Evolutionary conservation across 768 basidiomycete species (phyloP), one percentile per base, ranked within the genome.

Genomic region (Hygrocybe coccinea): DNA sequence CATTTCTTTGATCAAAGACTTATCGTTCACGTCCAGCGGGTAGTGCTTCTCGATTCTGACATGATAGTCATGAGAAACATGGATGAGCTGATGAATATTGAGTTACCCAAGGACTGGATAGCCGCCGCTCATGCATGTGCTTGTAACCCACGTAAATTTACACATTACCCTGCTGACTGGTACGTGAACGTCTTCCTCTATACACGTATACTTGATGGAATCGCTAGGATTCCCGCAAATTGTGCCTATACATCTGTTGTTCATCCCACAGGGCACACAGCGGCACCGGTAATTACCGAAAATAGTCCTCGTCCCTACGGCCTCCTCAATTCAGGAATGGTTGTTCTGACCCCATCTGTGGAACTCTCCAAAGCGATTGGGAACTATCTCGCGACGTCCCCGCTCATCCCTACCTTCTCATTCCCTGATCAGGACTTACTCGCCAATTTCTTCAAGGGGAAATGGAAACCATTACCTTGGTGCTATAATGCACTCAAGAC

Each of bases 351-450:
- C 19, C 95, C 97, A 1, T 93, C 89, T 2, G 48, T 62, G 10
- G 66, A 74, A 22, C 74, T 86, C 4, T 76, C 83, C 55, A 65
- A 78, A 14, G 68, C 67, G 7, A 77, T 98, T 56, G 65, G 75
- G 34, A 64, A 79, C 43, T 85, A 79, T 65, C 78, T 95, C 34
- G 70, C 74, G 9, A 75, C 75, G 5, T 68, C 66, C 57, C 72
- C 69, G 48, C 68, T 68, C 51, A 72, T 80, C 53, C 29, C 71
- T 15, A 71, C 69, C 34, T 82, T 76, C 62, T 70, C 66, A 44
- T 97, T 97, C 68, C 85, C 92, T 1, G 95, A 99, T 69, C 95
- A 99, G 69, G 95, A 99, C 62, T 78, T 97, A 33, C 81, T 97
- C 33, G 80, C 94, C 1, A 80, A 79, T 33, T 82, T 84, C 65